A percentile compares a stretch with the other conserved stretches of the same genome.
Evolutionary conservation across 768 basidiomycete genomes (phyloP).

Genomic region (Cyathus striatus): DNA sequence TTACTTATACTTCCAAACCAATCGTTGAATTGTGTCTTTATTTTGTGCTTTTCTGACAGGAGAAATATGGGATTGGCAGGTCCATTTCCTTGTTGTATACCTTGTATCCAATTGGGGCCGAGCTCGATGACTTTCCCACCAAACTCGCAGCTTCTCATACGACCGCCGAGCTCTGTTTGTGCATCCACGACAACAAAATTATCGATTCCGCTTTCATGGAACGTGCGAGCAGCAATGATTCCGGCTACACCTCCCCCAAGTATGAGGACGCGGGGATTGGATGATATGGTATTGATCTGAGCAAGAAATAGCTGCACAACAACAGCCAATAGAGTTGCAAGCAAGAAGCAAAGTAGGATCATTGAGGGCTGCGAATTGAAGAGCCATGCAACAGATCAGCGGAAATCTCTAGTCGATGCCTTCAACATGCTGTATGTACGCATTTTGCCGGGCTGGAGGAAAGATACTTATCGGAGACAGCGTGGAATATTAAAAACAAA

Average conservation of each 20-base stretch:
- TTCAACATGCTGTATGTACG: too few species aligned
- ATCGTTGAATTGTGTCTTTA: conserved; percentile 40
- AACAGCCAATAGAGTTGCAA: too few species aligned
- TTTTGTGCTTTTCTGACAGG: conserved; percentile 50
- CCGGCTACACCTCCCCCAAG: conserved; percentile 66
- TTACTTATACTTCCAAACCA: conserved; percentile 38
- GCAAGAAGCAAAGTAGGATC: too few species aligned
- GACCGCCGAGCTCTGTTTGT: conserved; percentile 53
- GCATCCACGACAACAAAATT: conserved; percentile 61
- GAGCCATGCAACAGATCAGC: too few species aligned
- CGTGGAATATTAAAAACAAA: too few species aligned
- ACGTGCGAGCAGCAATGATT: conserved; percentile 57
- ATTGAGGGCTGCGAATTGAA: too few species aligned
- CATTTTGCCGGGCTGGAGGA: too few species aligned
- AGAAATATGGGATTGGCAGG: conserved; percentile 55
- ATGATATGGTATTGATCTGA: too few species aligned
- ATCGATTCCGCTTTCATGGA: conserved; percentile 47
- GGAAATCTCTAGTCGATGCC: too few species aligned
- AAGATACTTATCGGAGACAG: too few species aligned
- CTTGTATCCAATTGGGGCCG: conserved; percentile 62
- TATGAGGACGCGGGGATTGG: conserved; percentile 37
- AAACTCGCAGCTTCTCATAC: conserved; percentile 45
- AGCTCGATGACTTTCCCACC: conserved; percentile 48
- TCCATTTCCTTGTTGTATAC: conserved; percentile 38
- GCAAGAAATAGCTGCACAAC: too few species aligned